A percentile compares a stretch with the other conserved stretches of the same genome.
Evolutionary conservation across 805 yeast species (phyloP).

Genomic region (Saccharomycopsis fibuligera): DNA sequence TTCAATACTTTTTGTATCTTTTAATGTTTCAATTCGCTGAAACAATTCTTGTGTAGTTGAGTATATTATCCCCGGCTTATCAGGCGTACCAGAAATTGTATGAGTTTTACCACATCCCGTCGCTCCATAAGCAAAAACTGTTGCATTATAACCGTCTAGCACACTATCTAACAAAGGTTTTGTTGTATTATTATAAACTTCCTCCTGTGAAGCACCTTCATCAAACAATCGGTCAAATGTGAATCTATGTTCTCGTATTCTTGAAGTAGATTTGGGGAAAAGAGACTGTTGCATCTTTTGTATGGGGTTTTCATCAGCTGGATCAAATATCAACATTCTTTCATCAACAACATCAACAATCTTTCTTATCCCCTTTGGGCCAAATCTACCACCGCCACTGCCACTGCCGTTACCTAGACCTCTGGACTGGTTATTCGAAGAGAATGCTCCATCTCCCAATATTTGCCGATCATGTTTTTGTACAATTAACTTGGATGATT

Average conservation of each 20-base stretch:
- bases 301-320: conserved; percentile 64
- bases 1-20: conserved; percentile 52
- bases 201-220: conserved; percentile 53
- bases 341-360: conserved; percentile 79
- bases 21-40: conserved; percentile 46
- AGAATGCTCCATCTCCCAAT: conserved; percentile 50
- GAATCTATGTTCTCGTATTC: conserved; percentile 69
- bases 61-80: conserved; percentile 73
- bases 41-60: conserved; percentile 74
- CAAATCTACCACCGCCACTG: conserved; percentile 8
- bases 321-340: conserved; percentile 81
- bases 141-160: conserved; percentile 81
- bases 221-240: conserved; percentile 79
- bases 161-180: conserved; percentile 67
- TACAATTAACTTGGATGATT: conserved; percentile 40
- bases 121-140: conserved; percentile 94
- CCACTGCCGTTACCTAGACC: conserved; percentile 7
- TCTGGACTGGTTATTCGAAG: conserved; percentile 18
- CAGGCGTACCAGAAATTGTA: conserved; percentile 73
- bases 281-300: conserved; percentile 39
- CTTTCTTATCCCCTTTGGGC: conserved; percentile 54
- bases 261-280: conserved; percentile 34
- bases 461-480: conserved; percentile 36
- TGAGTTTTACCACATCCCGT: conserved; percentile 98
- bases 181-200: conserved; percentile 62